Percentiles rank a stretch among this genome's conserved stretches.
These are phyloP conservation scores for Herpetomonas muscarum DNA, from an alignment of 208 protist genomes.

Conservation along the genomic window DNA sequence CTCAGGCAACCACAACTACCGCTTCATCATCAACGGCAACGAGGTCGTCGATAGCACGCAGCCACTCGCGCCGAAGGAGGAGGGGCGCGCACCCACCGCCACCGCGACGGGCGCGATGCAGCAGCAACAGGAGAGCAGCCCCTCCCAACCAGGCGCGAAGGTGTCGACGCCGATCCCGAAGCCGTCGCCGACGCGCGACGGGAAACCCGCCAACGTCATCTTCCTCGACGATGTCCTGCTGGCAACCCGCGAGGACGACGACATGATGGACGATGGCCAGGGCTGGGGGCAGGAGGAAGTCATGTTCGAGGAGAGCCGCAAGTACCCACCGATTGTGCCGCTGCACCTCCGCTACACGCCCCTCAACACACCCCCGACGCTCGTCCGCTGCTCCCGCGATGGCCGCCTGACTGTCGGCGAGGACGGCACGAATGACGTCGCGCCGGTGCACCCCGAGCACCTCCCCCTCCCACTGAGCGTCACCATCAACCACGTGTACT, in stretches of 20 bases:
- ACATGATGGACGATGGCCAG: slow-evolving; percentile 70
- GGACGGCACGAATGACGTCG: not conserved
- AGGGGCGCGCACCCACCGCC: not conserved
- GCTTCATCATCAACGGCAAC: slow-evolving; percentile 65
- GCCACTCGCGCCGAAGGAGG: slow-evolving; percentile 33
- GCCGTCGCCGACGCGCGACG: slow-evolving; percentile 31
- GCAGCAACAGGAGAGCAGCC: not conserved
- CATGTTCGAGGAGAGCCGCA: slow-evolving; percentile 82
- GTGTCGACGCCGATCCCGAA: slow-evolving; percentile 22
- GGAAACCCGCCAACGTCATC: slow-evolving; percentile 61
- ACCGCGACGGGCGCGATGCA: slow-evolving; percentile 10
- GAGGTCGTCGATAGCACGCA: slow-evolving; percentile 77
- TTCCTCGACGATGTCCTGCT: slow-evolving; percentile 71
- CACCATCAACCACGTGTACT: slow-evolving; percentile 92
- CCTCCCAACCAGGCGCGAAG: slow-evolving; percentile 8
- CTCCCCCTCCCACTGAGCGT: slow-evolving; percentile 85
- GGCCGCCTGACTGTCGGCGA: slow-evolving; percentile 35
- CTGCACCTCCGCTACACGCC: slow-evolving; percentile 89
- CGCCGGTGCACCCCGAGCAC: slow-evolving; percentile 49
- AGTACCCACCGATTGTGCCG: slow-evolving; percentile 87
- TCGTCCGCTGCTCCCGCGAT: slow-evolving; percentile 65
- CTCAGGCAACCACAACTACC: slow-evolving; percentile 72
- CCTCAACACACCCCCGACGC: slow-evolving; percentile 88
- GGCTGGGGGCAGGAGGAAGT: slow-evolving; percentile 80
- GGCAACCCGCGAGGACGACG: slow-evolving; percentile 72